Conservation (phyloP, 139 green algal species). For the Chlamydomonas incerta region DNA sequence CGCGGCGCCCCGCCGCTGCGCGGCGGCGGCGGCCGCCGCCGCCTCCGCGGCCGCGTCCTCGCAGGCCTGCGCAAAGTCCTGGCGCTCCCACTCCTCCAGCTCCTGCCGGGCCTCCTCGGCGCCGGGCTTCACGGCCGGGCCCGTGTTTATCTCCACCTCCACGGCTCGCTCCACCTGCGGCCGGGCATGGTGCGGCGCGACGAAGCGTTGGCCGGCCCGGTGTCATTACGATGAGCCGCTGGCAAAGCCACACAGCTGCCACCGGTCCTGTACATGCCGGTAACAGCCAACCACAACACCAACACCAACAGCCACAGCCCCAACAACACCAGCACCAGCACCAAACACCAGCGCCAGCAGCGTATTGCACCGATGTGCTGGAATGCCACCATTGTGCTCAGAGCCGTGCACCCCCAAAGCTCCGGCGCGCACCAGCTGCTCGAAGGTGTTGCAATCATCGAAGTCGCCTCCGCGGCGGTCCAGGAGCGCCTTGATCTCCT, state of each 20-base stretch:
- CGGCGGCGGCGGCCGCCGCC: neutral
- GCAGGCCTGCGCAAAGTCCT: conserved; percentile 2
- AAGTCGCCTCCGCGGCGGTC: conserved; percentile 83
- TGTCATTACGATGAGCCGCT: no score
- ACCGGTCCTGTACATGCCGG: no score
- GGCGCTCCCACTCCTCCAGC: conserved; percentile 33
- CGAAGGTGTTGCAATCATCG: conserved; percentile 70
- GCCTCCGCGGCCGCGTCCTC: conserved; percentile 7
- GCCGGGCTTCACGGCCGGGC: conserved; percentile 52
- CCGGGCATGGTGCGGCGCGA: neutral
- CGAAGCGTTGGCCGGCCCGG: no score
- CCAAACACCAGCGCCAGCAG: no score
- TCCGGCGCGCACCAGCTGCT: conserved; percentile 68
- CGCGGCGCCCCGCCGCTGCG: neutral
- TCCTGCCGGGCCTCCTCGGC: neutral
- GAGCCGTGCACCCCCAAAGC: no score
- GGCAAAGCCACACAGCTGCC: no score
- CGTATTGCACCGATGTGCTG: no score
- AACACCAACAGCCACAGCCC: no score
- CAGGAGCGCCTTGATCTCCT: conserved; percentile 78
- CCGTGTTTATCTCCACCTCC: conserved; percentile 80
- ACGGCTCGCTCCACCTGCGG: conserved; percentile 67
- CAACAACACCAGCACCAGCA: no score
- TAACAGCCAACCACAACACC: no score
- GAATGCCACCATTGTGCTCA: no score